Percentiles rank a stretch among this genome's conserved stretches.
Conservation (phyloP, 129 eudicot species). For the Ambrosia artemisiifolia region DNA sequence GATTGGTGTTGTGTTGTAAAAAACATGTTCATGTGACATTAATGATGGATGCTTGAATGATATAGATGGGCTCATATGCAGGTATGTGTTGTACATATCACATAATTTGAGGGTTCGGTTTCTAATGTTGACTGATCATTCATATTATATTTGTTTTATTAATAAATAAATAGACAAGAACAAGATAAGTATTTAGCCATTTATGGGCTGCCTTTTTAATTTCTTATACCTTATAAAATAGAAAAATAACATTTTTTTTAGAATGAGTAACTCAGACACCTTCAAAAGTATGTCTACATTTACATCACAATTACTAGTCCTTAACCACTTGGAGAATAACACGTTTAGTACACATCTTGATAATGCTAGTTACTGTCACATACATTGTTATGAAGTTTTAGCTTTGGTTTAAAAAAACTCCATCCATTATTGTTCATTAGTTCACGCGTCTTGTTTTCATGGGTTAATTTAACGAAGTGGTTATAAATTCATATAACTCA, state of each 20-base stretch:
- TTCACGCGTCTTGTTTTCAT: too few relatives aligned
- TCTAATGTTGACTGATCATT: constrained; percentile 33
- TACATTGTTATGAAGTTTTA: too few relatives aligned
- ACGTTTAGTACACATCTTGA: too few relatives aligned
- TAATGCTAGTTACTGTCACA: too few relatives aligned
- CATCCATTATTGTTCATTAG: too few relatives aligned
- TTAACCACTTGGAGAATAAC: too few relatives aligned
- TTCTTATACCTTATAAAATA: neutral
- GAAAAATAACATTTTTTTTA: neutral
- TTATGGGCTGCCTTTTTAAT: neutral
- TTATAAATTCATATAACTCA: too few relatives aligned
- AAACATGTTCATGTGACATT: constrained; percentile 32
- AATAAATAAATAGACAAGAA: neutral
- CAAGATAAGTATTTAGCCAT: neutral
- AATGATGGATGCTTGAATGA: constrained; percentile 17
- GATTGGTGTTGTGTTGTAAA: neutral
- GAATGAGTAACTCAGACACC: too few relatives aligned
- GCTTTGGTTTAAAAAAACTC: too few relatives aligned
- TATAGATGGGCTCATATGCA: constrained; percentile 26
- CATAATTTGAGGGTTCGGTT: constrained; percentile 1
- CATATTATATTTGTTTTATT: constrained; percentile 2
- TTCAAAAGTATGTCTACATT: too few relatives aligned
- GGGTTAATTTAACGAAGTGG: too few relatives aligned
- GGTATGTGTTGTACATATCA: constrained; percentile 32
- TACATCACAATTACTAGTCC: too few relatives aligned